Base-by-base conservation (phyloP, 2,329 filamentous ascomycete species). In the Fusarium chlamydosporum region DNA sequence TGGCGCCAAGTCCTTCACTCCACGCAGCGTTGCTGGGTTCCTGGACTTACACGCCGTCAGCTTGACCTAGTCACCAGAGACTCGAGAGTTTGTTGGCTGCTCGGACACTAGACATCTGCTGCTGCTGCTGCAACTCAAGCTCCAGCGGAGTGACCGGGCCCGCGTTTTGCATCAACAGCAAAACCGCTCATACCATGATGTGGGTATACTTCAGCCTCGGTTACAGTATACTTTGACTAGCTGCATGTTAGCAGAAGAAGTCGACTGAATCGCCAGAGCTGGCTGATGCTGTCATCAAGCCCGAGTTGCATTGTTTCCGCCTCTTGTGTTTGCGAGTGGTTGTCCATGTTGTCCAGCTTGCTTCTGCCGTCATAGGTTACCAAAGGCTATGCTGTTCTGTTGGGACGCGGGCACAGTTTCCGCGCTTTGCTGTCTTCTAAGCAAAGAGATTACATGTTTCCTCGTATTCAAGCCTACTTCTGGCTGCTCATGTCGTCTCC, bases 1-100 rank as follows among this genome's bases (percentile, higher is more conserved):
- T 70, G 64, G 64, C 42, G 68, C 60, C 67, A 68, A 71, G 52
- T 60, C 41, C 45, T 54, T 37, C 47, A 29, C 40, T 46, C 57
- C 67, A 71, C 56, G 69, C 70, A 70, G 57, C 60, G 61, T 13
- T 57, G 52, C 64, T 59, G 35, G 62, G 58, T 70, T 61, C 63
- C 58, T 61, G 48, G 52, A 56, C 57, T 46, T 46, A 58, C 62
- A 58, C 47, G 12, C n/a, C 38, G 43, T 48, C 42, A 61, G 52
- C 57, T 37, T 66, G 56, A 37, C 41, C 45, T 57, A 56, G 56
- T 42, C 51, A 26, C 45, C n/a, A 48, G 50, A 54, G 60, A 41
- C 68, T 66, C 54, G 51, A 58, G 51, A 42, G 40, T 46, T 70
- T 60, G 60, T 56, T 68, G 64, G 61, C 55, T 53, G 65, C 42